These are phyloP conservation scores for Paramecium caudatum DNA, from an alignment of 73 alveolate genomes.

Conservation along the genomic window DNA sequence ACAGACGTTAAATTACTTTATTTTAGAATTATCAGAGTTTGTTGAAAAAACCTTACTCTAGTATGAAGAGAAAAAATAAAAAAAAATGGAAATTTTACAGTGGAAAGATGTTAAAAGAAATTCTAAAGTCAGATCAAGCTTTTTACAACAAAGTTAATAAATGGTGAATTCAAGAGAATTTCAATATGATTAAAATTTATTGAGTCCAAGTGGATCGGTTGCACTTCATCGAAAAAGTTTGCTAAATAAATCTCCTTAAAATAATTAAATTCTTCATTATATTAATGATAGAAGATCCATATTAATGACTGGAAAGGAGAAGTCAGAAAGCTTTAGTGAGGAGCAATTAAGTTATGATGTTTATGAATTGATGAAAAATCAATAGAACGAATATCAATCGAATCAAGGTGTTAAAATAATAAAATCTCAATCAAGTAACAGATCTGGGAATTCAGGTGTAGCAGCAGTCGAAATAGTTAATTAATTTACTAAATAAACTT, in stretches of 20 bases:
- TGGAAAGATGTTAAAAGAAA: too few relatives aligned
- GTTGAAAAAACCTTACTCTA: not conserved
- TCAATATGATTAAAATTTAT: too few relatives aligned
- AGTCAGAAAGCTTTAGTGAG: not conserved
- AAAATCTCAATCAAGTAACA: slow-evolving; percentile 40
- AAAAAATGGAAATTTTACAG: not conserved
- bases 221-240: not conserved
- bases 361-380: not conserved
- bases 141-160: too few relatives aligned
- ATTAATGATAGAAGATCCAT: not conserved
- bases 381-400: not conserved
- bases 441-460: slow-evolving; percentile 22
- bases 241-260: not conserved
- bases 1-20: not conserved
- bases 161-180: too few relatives aligned
- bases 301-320: not conserved
- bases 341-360: not conserved
- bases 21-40: slow-evolving; percentile 9
- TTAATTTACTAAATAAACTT: not conserved
- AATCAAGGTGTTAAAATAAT: not conserved
- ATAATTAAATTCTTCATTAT: not conserved
- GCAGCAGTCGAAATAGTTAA: slow-evolving; percentile 25
- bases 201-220: not conserved
- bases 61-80: not conserved
- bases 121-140: too few relatives aligned